Conservation (phyloP, 202 grass and related monocot species). For the Sporobolus alterniflorus region DNA sequence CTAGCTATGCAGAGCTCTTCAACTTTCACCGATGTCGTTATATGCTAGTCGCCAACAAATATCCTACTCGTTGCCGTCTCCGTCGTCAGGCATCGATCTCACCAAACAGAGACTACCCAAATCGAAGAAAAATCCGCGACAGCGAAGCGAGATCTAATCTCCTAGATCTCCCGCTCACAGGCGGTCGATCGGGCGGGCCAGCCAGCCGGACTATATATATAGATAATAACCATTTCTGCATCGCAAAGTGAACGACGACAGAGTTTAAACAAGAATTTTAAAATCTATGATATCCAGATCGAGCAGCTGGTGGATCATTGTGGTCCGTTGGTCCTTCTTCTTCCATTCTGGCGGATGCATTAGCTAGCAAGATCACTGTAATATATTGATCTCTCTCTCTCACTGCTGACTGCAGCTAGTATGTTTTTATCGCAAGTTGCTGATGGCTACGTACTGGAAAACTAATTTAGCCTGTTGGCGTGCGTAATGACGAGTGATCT, state of each 20-base stretch:
- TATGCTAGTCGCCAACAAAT: background rate
- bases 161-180: background rate
- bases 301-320: background rate
- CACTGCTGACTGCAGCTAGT: background rate
- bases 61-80: background rate
- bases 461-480: background rate
- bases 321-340: conserved; percentile 23
- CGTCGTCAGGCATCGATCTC: background rate
- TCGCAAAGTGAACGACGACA: background rate
- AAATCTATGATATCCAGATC: background rate
- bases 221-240: background rate
- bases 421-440: background rate
- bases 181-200: background rate
- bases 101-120: background rate
- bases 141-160: background rate
- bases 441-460: background rate
- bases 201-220: background rate
- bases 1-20: too few relatives aligned
- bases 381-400: background rate
- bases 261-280: background rate
- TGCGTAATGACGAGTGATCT: conserved; percentile 17
- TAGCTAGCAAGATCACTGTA: background rate
- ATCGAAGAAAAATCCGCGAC: background rate
- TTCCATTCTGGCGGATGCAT: background rate
- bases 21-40: background rate